Conservation (phyloP, 495 filamentous ascomycete genomes). For the Astrothelium macrocarpum region DNA sequence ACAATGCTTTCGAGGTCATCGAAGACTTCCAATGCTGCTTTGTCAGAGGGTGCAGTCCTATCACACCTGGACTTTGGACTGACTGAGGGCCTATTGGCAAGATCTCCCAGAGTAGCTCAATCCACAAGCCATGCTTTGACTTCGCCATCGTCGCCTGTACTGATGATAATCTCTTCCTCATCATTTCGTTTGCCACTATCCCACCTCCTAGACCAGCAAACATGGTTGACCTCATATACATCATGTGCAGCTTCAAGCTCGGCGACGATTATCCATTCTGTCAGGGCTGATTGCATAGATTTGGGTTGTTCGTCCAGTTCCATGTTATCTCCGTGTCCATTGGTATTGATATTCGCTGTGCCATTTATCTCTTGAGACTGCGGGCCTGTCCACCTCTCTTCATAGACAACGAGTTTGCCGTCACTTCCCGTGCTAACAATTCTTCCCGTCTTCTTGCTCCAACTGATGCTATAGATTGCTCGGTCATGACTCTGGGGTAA, state of each 20-base stretch:
- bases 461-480: constrained; percentile 68
- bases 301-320: constrained; percentile 16
- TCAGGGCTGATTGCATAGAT: constrained; percentile 31
- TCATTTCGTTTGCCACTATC: constrained; percentile 25
- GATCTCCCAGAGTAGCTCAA: background rate
- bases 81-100: background rate
- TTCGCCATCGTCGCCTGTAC: constrained; percentile 56
- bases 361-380: background rate
- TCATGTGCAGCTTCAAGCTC: constrained; percentile 65
- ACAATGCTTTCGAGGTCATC: too few relatives aligned
- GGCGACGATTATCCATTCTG: constrained; percentile 59
- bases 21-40: too few relatives aligned
- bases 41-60: too few relatives aligned
- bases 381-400: constrained; percentile 38
- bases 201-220: constrained; percentile 56
- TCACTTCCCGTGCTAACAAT: constrained; percentile 81
- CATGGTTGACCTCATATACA: constrained; percentile 87
- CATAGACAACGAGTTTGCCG: constrained; percentile 72
- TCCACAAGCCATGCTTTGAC: constrained; percentile 34
- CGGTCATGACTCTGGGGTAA: constrained; percentile 69
- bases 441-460: constrained; percentile 65
- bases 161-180: constrained; percentile 47
- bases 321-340: background rate
- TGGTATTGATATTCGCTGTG: background rate
- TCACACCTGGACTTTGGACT: background rate